Evolutionary conservation across 2,329 filamentous ascomycete species (phyloP).

Genomic region (Nemania serpens): DNA sequence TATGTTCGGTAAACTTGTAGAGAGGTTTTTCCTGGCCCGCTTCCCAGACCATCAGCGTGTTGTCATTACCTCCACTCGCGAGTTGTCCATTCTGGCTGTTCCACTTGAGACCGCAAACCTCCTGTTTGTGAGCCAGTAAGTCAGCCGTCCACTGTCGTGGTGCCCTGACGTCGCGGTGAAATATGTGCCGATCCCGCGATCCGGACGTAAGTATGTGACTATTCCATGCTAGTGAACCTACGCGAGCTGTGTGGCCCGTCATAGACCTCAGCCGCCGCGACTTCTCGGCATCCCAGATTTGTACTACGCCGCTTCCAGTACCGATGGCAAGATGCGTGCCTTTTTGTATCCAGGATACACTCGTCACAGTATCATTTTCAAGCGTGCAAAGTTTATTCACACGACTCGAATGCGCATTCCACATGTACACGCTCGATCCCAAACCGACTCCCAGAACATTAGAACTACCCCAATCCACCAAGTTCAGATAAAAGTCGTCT

Average conservation of each 20-base stretch:
- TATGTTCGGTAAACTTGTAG: slow-evolving; percentile 94
- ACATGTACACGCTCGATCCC: slow-evolving; percentile 95
- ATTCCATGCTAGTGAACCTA: slow-evolving; percentile 96
- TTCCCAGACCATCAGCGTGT: slow-evolving; percentile 99
- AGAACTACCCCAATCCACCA: slow-evolving; percentile 96
- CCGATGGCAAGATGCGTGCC: slow-evolving; percentile 95
- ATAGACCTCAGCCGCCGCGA: slow-evolving; percentile 87
- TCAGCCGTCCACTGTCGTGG: slow-evolving; percentile 89
- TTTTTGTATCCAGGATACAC: slow-evolving; percentile 97
- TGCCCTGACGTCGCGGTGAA: slow-evolving; percentile 91
- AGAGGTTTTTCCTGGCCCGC: slow-evolving; percentile 81
- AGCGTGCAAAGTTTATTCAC: slow-evolving; percentile 95
- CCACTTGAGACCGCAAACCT: slow-evolving; percentile 96
- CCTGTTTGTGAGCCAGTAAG: slow-evolving; percentile 93
- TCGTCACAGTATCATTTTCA: slow-evolving; percentile 91
- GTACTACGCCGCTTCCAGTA: slow-evolving; percentile 90
- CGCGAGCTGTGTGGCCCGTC: slow-evolving; percentile 92
- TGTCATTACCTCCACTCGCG: slow-evolving; percentile 95
- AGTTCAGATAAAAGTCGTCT: slow-evolving; percentile 96
- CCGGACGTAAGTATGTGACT: slow-evolving; percentile 96
- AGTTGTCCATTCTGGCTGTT: slow-evolving; percentile 95
- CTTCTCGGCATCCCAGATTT: slow-evolving; percentile 96
- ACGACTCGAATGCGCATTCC: slow-evolving; percentile 89
- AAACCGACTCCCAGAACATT: slow-evolving; percentile 93
- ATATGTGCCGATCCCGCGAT: slow-evolving; percentile 89